Base-by-base conservation (phyloP, 305 asterid species). In the Solanum hybrid region DNA sequence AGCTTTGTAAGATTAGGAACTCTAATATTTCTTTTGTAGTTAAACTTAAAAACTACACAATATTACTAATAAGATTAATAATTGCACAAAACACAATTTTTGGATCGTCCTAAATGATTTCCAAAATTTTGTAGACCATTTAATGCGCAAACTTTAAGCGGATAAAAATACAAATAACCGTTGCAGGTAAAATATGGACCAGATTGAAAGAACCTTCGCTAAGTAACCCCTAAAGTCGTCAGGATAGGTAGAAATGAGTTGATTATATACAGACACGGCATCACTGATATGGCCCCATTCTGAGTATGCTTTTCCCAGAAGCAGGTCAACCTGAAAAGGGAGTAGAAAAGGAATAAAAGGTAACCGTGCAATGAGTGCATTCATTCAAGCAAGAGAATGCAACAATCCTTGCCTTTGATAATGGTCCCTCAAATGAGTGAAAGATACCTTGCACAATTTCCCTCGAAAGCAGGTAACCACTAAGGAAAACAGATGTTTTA, bases 261-360 rank as follows among this genome's bases (percentile, higher is more conserved):
- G 95, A 92, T 97, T 96, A 90, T 96, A 96, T 85, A 97, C 95
- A 90, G 97, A 91, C 64, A 95, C 93, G 31, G 99, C 99, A 89
- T 97, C 99, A 86, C 99, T 94, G 91, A 94, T 92, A 92, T 92
- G 98, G 79, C 97, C 99, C 99, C 99, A 97, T 88, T 97, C 98
- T 72, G 99, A 94, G 90, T 97, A 97, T 69, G 98, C 96, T 93
- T 97, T 97, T 84, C 99, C 99, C 40, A 97, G 94, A 92, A 97
- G 98, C 93, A 97, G 92, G 79, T 96, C 97, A 71, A 97, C 96
- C 99, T 97, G 94, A 46, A 80, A 78, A 91, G 24, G 40, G 80
- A 84, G 75, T 85, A 22, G 75, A 75, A 32, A 76, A 24, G 17
- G 42, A 69, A 34, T 51, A 71, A 34, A 84, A 84, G 29, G 38